phyloP scores from a whole-genome alignment of 2,329 filamentous ascomycete genomes.

The Hymenoscyphus occultus region DNA sequence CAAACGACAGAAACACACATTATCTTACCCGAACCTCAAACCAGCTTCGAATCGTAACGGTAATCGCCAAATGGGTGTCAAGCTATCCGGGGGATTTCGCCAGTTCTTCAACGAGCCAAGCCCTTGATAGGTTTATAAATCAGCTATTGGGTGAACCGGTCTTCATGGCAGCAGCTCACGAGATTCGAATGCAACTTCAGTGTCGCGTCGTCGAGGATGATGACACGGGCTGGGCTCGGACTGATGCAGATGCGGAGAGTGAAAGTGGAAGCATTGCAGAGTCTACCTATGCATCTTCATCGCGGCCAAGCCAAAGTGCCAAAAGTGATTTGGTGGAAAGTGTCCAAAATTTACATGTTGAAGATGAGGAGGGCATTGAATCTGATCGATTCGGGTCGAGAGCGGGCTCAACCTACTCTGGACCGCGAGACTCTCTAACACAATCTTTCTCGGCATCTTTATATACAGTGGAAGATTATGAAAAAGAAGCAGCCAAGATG shows the following conservation, averaged over 20 bases:
- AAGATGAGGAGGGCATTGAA: slow-evolving; percentile 28
- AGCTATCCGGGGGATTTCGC: slow-evolving; percentile 93
- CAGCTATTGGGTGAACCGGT: slow-evolving; percentile 74
- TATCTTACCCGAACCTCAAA: slow-evolving; percentile 75
- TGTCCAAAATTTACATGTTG: slow-evolving; percentile 21
- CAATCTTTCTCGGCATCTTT: slow-evolving; percentile 41
- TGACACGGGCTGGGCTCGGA: slow-evolving; percentile 87
- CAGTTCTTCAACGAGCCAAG: slow-evolving; percentile 66
- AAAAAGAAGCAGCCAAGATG: slow-evolving; percentile 70
- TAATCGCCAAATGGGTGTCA: slow-evolving; percentile 85
- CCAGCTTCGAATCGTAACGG: slow-evolving; percentile 79
- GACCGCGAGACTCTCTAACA: slow-evolving; percentile 24
- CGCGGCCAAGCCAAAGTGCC: slow-evolving; percentile 19
- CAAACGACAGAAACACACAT: slow-evolving; percentile 62
- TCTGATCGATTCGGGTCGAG: slow-evolving; percentile 26
- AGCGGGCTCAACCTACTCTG: slow-evolving; percentile 27
- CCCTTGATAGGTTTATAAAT: slow-evolving; percentile 71
- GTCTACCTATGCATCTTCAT: slow-evolving; percentile 26
- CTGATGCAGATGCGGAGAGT: slow-evolving; percentile 57
- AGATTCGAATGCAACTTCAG: slow-evolving; percentile 78
- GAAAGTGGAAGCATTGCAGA: slow-evolving; percentile 25
- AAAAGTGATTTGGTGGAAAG: slow-evolving; percentile 25
- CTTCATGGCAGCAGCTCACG: slow-evolving; percentile 79
- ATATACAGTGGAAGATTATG: slow-evolving; percentile 73
- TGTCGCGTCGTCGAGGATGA: slow-evolving; percentile 76